A percentile compares a stretch with the other conserved stretches of the same genome.
These are phyloP conservation scores for Fusarium avenaceum DNA, from an alignment of 2,329 filamentous ascomycete species.

Conservation along the genomic window DNA sequence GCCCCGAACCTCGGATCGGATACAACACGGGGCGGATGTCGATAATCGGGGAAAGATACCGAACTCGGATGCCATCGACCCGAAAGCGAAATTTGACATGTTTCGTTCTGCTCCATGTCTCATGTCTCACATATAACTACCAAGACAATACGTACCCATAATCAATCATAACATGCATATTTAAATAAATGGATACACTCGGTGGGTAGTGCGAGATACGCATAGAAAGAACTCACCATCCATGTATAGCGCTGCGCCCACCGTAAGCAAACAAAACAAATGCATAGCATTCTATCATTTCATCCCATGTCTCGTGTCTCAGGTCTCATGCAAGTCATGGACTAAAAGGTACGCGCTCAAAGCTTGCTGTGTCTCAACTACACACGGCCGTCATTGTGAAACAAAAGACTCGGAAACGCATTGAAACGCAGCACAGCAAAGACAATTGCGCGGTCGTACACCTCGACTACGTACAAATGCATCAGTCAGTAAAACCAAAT, in stretches of 20 bases:
- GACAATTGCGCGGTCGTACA: constrained; percentile 19
- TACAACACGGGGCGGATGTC: background rate
- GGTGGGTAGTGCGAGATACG: background rate
- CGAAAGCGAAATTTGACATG: constrained; percentile 3
- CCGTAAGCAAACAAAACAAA: background rate
- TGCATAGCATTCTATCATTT: background rate
- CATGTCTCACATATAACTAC: background rate
- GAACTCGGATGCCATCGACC: constrained; percentile 18
- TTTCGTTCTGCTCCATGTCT: background rate
- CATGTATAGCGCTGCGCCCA: background rate
- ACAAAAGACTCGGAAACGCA: constrained; percentile 30
- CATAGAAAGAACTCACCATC: background rate
- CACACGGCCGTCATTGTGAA: constrained; percentile 31
- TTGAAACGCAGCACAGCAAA: constrained; percentile 22
- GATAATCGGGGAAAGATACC: constrained; percentile 1
- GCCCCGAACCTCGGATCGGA: constrained; percentile 38
- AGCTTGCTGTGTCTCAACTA: background rate
- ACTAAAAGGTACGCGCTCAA: constrained; percentile 2
- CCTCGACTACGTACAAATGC: background rate
- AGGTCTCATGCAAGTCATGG: constrained; percentile 19
- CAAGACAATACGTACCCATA: background rate
- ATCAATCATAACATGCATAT: too few species aligned
- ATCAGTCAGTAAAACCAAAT: constrained; percentile 6
- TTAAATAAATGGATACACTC: background rate
- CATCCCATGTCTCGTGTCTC: background rate